These are phyloP conservation scores for Yamadazyma aaseri DNA, from an alignment of 1,139 yeast genomes.

Conservation along the genomic window DNA sequence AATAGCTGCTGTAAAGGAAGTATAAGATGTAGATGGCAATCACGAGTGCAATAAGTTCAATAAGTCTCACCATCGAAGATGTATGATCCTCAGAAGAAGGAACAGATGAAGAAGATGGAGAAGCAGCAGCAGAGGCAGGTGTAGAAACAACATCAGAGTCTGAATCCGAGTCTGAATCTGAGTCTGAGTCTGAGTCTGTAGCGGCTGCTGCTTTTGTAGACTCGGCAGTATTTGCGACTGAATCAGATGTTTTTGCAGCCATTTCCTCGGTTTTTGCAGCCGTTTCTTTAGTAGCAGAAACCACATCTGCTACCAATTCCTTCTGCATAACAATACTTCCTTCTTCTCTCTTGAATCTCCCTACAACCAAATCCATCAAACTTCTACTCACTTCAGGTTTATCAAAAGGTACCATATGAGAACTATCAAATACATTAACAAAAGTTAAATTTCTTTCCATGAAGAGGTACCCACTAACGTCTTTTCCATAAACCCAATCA, in stretches of 20 bases:
- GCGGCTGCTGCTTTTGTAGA: constrained; percentile 2
- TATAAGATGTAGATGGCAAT: constrained; percentile 46
- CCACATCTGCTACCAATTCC: background rate
- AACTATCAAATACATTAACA: constrained; percentile 69
- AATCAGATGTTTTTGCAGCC: background rate
- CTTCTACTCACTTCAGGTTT: constrained; percentile 69
- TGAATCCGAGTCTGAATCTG: constrained; percentile 7
- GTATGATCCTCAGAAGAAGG: constrained; percentile 6
- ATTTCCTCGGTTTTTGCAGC: background rate
- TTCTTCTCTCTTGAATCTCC: constrained; percentile 21
- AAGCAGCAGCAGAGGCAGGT: constrained; percentile 7
- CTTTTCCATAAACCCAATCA: constrained; percentile 55
- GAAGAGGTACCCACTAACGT: constrained; percentile 50
- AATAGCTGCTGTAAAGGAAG: constrained; percentile 36
- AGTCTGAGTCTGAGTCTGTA: constrained; percentile 8
- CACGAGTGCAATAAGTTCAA: constrained; percentile 41
- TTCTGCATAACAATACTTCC: constrained; percentile 5
- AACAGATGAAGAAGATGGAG: constrained; percentile 1
- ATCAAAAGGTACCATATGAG: constrained; percentile 96
- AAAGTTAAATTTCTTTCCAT: constrained; percentile 73
- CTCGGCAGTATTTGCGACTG: constrained; percentile 4
- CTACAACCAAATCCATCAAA: constrained; percentile 52
- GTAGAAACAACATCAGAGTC: too few species aligned
- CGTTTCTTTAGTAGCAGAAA: background rate
- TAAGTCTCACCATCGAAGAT: constrained; percentile 21